Conservation (phyloP, 129 eudicot genomes). For the Logfia minima region DNA sequence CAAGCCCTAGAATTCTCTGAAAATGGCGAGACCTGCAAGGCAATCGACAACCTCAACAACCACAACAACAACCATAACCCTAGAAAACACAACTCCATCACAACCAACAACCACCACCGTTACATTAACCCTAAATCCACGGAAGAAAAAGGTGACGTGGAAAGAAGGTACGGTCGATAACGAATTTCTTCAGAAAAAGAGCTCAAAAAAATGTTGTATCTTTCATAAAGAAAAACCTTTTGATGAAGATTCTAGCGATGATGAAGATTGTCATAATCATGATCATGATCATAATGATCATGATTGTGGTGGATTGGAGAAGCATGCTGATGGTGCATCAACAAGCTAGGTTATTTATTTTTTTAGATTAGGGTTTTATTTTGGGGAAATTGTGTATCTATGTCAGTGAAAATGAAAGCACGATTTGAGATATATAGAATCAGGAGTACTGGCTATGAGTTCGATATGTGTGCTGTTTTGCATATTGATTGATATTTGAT, state of each 20-base stretch:
- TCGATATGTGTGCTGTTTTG: conserved; percentile 12
- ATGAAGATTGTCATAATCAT: conserved; percentile 38
- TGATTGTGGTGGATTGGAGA: conserved; percentile 36
- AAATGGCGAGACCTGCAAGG: conserved; percentile 41
- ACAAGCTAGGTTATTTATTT: conserved; percentile 26
- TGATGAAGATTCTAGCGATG: conserved; percentile 88
- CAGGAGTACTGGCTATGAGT: conserved; percentile 19
- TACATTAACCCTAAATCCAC: conserved; percentile 65
- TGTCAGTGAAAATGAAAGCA: background rate
- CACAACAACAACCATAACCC: conserved; percentile 49
- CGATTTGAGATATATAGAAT: background rate
- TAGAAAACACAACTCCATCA: conserved; percentile 41
- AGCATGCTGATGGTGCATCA: conserved; percentile 36
- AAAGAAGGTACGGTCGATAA: conserved; percentile 89
- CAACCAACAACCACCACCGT: conserved; percentile 52
- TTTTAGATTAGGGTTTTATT: background rate
- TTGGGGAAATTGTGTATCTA: background rate
- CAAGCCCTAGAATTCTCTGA: conserved; percentile 36
- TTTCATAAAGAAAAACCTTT: conserved; percentile 80
- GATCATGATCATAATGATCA: conserved; percentile 28
- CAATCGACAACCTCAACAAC: conserved; percentile 41
- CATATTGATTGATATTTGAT: conserved; percentile 11
- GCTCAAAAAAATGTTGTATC: conserved; percentile 93
- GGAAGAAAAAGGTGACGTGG: conserved; percentile 95
- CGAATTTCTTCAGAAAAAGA: conserved; percentile 74